Percentiles rank a stretch among this genome's conserved stretches.
Conservation (phyloP, 2,329 filamentous ascomycete genomes). For the Teratosphaeria zuluensis region DNA sequence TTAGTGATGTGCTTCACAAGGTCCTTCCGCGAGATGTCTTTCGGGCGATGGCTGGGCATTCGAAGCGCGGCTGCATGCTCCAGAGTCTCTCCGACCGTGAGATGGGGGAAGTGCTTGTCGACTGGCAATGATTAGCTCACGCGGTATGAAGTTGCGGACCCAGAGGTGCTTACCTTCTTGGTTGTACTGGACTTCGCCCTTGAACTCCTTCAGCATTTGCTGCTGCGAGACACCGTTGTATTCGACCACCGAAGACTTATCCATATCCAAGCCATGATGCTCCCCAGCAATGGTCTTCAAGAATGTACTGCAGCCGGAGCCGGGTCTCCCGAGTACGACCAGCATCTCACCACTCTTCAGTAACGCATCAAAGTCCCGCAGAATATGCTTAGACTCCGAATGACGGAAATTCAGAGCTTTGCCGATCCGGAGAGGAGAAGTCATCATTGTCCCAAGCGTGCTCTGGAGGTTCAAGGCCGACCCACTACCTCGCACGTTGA, state of each 20-base stretch:
- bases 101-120: conserved; percentile 46
- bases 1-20: conserved; percentile 38
- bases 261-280: conserved; percentile 47
- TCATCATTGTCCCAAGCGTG: conserved; percentile 52
- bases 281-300: conserved; percentile 54
- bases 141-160: too few species aligned
- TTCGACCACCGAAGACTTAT: conserved; percentile 43
- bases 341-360: conserved; percentile 42
- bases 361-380: conserved; percentile 45
- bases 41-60: conserved; percentile 35
- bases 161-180: conserved; percentile 24
- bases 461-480: conserved; percentile 59
- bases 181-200: conserved; percentile 35
- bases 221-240: conserved; percentile 48
- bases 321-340: conserved; percentile 38
- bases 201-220: conserved; percentile 38
- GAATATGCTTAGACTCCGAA: conserved; percentile 44
- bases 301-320: conserved; percentile 54
- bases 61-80: conserved; percentile 46
- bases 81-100: conserved; percentile 48
- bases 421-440: conserved; percentile 47
- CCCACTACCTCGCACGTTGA: conserved; percentile 58
- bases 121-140: conserved; percentile 12
- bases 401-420: conserved; percentile 44
- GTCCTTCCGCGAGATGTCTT: conserved; percentile 31